phyloP scores from a whole-genome alignment of 116 monocot genomes.

The Zostera marina region DNA sequence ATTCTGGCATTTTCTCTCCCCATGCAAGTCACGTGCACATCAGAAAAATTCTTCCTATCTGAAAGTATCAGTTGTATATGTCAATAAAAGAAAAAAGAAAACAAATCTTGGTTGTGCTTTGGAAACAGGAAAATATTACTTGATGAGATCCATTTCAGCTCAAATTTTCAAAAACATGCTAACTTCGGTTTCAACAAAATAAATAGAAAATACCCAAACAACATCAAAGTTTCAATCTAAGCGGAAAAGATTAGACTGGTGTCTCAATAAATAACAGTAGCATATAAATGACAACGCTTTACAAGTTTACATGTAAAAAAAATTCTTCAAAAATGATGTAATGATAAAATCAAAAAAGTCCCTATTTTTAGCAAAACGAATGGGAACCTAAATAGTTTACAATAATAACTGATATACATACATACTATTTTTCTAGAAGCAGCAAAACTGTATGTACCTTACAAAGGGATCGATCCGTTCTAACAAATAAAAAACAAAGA shows the following conservation, averaged over 20 bases:
- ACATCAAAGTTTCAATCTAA: no score
- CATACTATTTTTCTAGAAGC: neutral
- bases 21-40: conserved; percentile 53
- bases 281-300: neutral
- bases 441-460: neutral
- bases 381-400: neutral
- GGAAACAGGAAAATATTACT: neutral
- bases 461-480: neutral
- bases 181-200: no score
- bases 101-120: neutral
- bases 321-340: no score
- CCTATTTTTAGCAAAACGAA: neutral
- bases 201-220: no score
- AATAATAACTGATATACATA: neutral
- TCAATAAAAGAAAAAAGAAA: neutral
- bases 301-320: conserved; percentile 1
- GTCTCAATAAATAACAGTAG: neutral
- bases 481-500: neutral
- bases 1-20: conserved; percentile 93
- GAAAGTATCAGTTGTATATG: neutral
- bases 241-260: neutral
- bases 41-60: conserved; percentile 1
- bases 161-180: neutral
- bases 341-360: neutral
- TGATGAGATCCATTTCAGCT: neutral